phyloP scores from a whole-genome alignment of 176 grass and related monocot species.

The Areca catechu region DNA sequence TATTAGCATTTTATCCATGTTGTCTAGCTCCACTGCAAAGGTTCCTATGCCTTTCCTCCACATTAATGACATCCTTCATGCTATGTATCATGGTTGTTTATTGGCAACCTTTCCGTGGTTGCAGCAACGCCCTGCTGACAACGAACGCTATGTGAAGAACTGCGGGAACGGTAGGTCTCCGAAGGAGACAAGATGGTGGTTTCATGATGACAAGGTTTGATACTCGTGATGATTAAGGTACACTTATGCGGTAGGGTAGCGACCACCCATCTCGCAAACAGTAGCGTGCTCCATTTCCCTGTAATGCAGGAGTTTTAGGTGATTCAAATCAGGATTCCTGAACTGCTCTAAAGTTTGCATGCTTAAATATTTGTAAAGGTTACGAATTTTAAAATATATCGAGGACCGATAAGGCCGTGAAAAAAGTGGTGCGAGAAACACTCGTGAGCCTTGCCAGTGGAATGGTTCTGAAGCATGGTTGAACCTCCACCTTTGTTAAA shows the following conservation, averaged over 20 bases:
- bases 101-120: not conserved
- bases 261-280: not conserved
- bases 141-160: conserved; percentile 12
- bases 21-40: conserved; percentile 81
- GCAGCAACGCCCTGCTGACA: conserved; percentile 10
- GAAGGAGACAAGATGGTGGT: conserved; percentile 16
- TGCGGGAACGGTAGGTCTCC: conserved; percentile 9
- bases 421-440: too few species aligned
- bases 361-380: too few species aligned
- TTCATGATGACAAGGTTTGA: conserved; percentile 12
- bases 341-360: too few species aligned
- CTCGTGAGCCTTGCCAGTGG: too few species aligned
- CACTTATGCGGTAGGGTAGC: not conserved
- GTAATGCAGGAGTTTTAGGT: not conserved
- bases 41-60: conserved; percentile 20
- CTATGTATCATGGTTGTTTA: too few species aligned
- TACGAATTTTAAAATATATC: too few species aligned
- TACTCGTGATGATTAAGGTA: too few species aligned
- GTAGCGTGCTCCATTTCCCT: not conserved
- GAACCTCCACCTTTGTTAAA: too few species aligned
- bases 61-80: not conserved
- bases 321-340: too few species aligned
- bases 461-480: too few species aligned
- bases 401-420: too few species aligned
- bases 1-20: conserved; percentile 49